Conservation (phyloP, 768 basidiomycete genomes). For the Tylopilus balloui region DNA sequence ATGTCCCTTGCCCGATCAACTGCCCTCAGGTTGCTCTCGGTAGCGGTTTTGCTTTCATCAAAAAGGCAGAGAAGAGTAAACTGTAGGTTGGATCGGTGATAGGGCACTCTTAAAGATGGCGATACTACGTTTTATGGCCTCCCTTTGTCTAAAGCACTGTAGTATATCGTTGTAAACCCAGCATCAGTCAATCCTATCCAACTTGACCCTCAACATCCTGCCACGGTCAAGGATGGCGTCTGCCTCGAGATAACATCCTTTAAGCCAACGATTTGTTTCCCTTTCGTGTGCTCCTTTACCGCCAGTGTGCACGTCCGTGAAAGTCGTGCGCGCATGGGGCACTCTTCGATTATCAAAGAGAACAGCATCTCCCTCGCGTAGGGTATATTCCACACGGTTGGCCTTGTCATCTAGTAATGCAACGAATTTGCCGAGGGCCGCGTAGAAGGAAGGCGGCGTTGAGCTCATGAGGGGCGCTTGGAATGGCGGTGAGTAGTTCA, state of each 20-base stretch:
- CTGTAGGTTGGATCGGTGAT: slow-evolving; percentile 28
- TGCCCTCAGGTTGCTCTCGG: slow-evolving; percentile 46
- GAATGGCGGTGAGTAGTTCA: slow-evolving; percentile 96
- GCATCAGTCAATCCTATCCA: slow-evolving; percentile 5
- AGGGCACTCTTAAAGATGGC: background rate
- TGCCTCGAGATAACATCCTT: slow-evolving; percentile 78
- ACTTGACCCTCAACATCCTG: slow-evolving; percentile 43
- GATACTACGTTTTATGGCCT: background rate
- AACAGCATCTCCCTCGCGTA: slow-evolving; percentile 81
- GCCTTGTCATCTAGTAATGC: slow-evolving; percentile 47
- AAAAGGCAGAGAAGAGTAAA: slow-evolving; percentile 46
- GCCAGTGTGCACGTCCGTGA: slow-evolving; percentile 38
- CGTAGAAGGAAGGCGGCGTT: slow-evolving; percentile 55
- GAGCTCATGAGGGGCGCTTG: slow-evolving; percentile 66
- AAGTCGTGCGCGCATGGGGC: slow-evolving; percentile 82
- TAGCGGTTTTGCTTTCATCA: slow-evolving; percentile 59
- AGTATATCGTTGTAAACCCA: background rate
- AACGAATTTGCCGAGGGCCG: slow-evolving; percentile 60
- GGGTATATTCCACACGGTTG: slow-evolving; percentile 56
- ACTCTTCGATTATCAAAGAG: slow-evolving; percentile 91
- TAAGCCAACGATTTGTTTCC: slow-evolving; percentile 76
- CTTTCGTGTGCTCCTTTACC: slow-evolving; percentile 37
- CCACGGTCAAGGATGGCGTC: slow-evolving; percentile 60
- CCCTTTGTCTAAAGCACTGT: background rate
- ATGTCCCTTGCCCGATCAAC: background rate